Base-by-base conservation (phyloP, 2,329 filamentous ascomycete genomes). In the Rhynchosporium agropyri region DNA sequence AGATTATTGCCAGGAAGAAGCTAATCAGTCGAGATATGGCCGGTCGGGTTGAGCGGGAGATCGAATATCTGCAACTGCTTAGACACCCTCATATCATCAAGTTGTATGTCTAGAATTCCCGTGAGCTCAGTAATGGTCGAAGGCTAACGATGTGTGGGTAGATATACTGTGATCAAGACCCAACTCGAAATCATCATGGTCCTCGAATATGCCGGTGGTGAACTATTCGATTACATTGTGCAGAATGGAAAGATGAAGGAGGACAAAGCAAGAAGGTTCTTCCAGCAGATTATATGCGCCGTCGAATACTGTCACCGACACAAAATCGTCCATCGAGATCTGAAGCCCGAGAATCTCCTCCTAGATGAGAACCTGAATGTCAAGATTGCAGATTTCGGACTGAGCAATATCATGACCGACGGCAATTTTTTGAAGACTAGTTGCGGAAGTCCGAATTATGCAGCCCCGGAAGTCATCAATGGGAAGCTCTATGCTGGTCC, bases 391-490 rank as follows among this genome's bases (percentile, higher is more conserved):
- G 95, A 99, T 78, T 99, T 99, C 71, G 95, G 95, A 63, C 82
- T 99, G 62, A 98, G 94, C 80, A 99, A 99, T 76, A 99, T 99
- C 79, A 99, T 99, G 95, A 98, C 95, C 0, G 95, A 99, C 75
- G 95, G 95, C 31, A 99, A 99, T 76, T 99, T 99, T 75, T 85
- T 99, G 72, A 98, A 97, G 80, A 99, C 95, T 0, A 98, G 93
- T 75, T 99, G 95, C 73, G 95, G 95, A 59, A 98, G 94, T 74
- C 95, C 95, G 48, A 99, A 99, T 77, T 99, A 99, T 76, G 95
- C 95, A 12, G 95, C 95, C 0, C 95, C 95, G 6, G 95, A 99
- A 76, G 95, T 99, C 65, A 98, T 99, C 73, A 95, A 93, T 61
- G 95, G 95, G 29, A 99, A 98, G 81, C 82, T 98, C 60, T 99